phyloP scores from a whole-genome alignment of 1,284 basidiomycete genomes.

The Naganishia sp. region DNA sequence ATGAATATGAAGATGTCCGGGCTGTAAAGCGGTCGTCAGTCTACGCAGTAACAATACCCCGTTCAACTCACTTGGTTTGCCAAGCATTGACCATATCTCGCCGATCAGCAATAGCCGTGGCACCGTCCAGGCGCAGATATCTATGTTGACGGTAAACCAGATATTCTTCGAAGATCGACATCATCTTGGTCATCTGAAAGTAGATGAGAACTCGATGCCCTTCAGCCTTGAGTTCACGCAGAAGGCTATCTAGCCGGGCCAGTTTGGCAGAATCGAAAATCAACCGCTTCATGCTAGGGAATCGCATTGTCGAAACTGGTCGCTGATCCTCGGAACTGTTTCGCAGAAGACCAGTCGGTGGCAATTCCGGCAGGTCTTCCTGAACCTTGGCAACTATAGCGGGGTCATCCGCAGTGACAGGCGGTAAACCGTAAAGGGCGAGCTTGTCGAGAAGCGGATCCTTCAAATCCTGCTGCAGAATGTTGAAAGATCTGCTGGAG shows the following conservation, averaged over 20 bases:
- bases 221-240: slow-evolving; percentile 88
- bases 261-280: slow-evolving; percentile 98
- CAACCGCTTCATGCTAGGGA: slow-evolving; percentile 92
- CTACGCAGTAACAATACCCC: not conserved
- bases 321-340: slow-evolving; percentile 72
- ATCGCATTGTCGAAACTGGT: slow-evolving; percentile 81
- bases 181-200: slow-evolving; percentile 99
- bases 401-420: slow-evolving; percentile 66
- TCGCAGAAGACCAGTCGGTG: slow-evolving; percentile 68
- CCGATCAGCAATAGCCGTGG: slow-evolving; percentile 91
- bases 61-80: slow-evolving; percentile 82
- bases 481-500: slow-evolving; percentile 75
- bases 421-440: slow-evolving; percentile 82
- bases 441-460: slow-evolving; percentile 63
- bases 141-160: slow-evolving; percentile 97
- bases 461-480: slow-evolving; percentile 62
- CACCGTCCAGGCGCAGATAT: slow-evolving; percentile 92
- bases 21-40: slow-evolving; percentile 54
- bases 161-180: slow-evolving; percentile 99
- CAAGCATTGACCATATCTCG: slow-evolving; percentile 99
- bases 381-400: slow-evolving; percentile 61
- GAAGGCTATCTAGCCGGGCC: slow-evolving; percentile 79
- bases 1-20: slow-evolving; percentile 95
- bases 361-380: slow-evolving; percentile 63
- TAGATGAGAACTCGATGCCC: slow-evolving; percentile 96